Percentiles rank a stretch among this genome's conserved stretches.
Evolutionary conservation across 441 rosid genomes (phyloP).

Genomic region (Brassica balearica): DNA sequence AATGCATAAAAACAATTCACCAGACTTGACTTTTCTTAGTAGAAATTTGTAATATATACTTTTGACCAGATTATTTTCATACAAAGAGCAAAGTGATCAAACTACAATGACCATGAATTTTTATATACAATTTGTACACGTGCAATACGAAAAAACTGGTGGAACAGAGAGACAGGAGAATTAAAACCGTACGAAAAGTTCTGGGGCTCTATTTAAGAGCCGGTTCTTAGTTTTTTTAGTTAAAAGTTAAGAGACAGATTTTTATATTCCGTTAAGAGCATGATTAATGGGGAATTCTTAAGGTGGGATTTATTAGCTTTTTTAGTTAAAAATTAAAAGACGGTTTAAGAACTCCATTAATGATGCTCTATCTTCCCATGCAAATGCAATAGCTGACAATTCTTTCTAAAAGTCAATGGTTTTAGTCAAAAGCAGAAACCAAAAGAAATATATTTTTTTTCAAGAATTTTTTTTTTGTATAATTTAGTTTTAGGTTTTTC

Average conservation of each 20-base stretch:
- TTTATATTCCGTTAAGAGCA: too few relatives aligned
- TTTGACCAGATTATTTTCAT: slow-evolving; percentile 35
- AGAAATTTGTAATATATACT: background rate
- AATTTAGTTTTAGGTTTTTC: background rate
- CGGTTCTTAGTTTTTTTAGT: too few relatives aligned
- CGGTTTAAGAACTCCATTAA: too few relatives aligned
- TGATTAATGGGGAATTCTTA: too few relatives aligned
- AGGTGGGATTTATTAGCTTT: too few relatives aligned
- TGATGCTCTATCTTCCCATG: slow-evolving; percentile 29
- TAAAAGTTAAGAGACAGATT: too few relatives aligned
- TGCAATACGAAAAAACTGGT: slow-evolving; percentile 11
- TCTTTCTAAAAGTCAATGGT: background rate
- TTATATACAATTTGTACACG: background rate
- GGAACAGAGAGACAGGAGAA: background rate
- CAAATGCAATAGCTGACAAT: slow-evolving; percentile 19
- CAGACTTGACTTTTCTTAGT: slow-evolving; percentile 5
- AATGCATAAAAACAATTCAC: slow-evolving; percentile 18
- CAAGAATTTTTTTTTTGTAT: background rate
- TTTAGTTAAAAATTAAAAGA: too few relatives aligned
- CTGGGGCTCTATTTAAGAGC: background rate
- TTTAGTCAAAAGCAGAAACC: background rate
- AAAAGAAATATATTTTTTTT: background rate
- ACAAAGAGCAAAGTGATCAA: background rate
- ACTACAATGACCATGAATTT: slow-evolving; percentile 2
- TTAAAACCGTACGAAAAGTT: background rate